Base-by-base conservation (phyloP, 306 rosid genomes). In the Luffa acutangula region DNA sequence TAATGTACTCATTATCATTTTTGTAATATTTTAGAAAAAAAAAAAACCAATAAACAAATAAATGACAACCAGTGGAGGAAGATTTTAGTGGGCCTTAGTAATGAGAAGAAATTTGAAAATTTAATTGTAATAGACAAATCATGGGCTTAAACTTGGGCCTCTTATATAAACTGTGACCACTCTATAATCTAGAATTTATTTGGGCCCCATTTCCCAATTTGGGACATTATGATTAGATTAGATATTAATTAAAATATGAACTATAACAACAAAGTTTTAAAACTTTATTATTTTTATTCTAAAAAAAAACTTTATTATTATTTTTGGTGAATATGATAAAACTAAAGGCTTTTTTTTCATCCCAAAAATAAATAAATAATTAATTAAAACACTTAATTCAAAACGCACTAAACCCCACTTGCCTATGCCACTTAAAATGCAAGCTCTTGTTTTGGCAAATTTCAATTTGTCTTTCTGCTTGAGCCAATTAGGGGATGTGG, bases 391-490 rank as follows among this genome's bases (percentile, higher is more conserved):
- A 2, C 9, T 20, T 70, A 20, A 45, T 46, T 71, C 11, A 42
- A 71, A 71, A 71, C 39, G 76, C 57, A 71, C 76, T 71, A 71
- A 71, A 46, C 9, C n/a, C 41, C 76, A 69, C 75, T 69, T 69
- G 73, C 2, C 67, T 37, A 37, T 17, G 25, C 70, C 70, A 65
- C 72, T 65, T 4, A 37, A 65, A 67, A 69, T 9, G 1, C 25
- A 69, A 69, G 20, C 72, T 15, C 25, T 37, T 65, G 25, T 9
- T 69, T 67, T 67, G 75, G 51, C 52, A 17, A 18, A n/a, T n/a
- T 41, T 52, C 6, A 7, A 4, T 3, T 0, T 69, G 54, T 43
- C 75, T 69, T 42, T 20, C 43, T 43, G 53, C 75, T 43, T 6
- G 36, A 69, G 46, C 75, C 53, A 43, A 69, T 70, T 20, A 25